Evolutionary conservation across 2,329 filamentous ascomycete genomes (phyloP), one percentile per base, ranked within the genome.

Genomic region (Didymellaceae sp.): DNA sequence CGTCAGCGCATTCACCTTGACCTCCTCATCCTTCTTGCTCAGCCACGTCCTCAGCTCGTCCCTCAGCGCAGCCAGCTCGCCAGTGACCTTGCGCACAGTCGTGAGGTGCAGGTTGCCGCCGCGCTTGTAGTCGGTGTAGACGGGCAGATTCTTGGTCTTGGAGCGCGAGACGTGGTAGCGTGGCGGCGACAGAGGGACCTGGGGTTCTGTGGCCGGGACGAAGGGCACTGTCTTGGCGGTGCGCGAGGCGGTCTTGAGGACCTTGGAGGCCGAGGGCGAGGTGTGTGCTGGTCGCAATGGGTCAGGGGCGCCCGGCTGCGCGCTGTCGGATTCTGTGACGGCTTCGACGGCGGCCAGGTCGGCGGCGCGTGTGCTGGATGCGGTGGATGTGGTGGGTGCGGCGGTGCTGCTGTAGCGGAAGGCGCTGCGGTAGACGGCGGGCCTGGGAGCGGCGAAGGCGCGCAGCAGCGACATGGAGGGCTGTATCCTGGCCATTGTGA

Each of bases 51-150:
- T 75, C 48, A 97, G 69, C 61, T 91, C 87, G 26, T 81, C 73
- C 54, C 83, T 80, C 57, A 97, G 70, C 3, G 78, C 81, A 24
- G 77, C 73, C 40, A 85, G 66, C 69, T 96, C 82, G 13, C 94
- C 94, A 49, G 90, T 85, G 40, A 93, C 82, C 74, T 89, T 91
- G 71, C 91, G 88, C 47, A 99, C 76, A 48, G 84, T 74, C 5
- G 93, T 95, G 64, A 89, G 75, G 63, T 86, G 84, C 67, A 86
- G 80, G 58, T 89, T 94, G 11, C 90, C 90, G 43, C 91, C 91
- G 10, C 85, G 81, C 77, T 90, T 92, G 58, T 76, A 78, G 59
- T 85, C 79, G 13, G 86, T 79, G 76, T 97, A 99, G 34, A 97
- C 82, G 18, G 90, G 86, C 2, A 94, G 77, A 59, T 90, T 85